Percentiles rank a stretch among this genome's conserved stretches.
phyloP scores from a whole-genome alignment of 495 filamentous ascomycete species.

The Podospora anserina region DNA sequence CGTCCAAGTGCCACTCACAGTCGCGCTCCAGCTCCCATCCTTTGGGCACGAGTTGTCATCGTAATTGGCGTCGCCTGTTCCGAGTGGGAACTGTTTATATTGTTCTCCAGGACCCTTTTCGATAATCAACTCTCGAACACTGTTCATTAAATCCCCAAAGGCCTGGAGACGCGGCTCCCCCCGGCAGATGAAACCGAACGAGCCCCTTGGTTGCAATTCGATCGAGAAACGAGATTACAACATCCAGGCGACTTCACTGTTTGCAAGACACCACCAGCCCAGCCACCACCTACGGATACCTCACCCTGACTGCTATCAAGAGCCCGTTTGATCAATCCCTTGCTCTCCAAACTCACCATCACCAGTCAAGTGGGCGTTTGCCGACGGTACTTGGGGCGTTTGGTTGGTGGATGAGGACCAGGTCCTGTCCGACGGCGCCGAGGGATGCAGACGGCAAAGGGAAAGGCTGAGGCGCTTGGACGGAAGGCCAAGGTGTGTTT shows the following conservation, averaged over 20 bases:
- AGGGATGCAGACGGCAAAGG: conserved; percentile 62
- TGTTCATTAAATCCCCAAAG: neutral
- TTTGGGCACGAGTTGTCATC: neutral
- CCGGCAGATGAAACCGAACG: neutral
- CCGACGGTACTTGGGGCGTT: neutral
- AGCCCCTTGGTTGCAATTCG: neutral
- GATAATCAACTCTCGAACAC: neutral
- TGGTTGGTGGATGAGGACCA: conserved; percentile 27
- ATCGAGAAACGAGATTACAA: neutral
- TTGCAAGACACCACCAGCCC: neutral
- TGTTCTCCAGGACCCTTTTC: too few relatives aligned
- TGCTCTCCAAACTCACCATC: neutral
- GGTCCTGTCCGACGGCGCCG: conserved; percentile 23
- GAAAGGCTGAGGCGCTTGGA: conserved; percentile 83
- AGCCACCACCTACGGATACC: neutral
- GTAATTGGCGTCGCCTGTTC: neutral
- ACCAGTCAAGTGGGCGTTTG: neutral
- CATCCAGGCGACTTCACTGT: neutral
- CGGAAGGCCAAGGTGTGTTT: conserved; percentile 83
- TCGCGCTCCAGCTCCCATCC: conserved; percentile 3
- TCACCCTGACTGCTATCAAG: neutral
- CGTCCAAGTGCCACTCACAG: conserved; percentile 11
- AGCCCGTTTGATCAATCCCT: neutral
- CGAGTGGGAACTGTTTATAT: neutral
- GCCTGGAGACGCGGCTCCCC: neutral